Base-by-base conservation (phyloP, 495 filamentous ascomycete species). In the Penicillium paxilli region DNA sequence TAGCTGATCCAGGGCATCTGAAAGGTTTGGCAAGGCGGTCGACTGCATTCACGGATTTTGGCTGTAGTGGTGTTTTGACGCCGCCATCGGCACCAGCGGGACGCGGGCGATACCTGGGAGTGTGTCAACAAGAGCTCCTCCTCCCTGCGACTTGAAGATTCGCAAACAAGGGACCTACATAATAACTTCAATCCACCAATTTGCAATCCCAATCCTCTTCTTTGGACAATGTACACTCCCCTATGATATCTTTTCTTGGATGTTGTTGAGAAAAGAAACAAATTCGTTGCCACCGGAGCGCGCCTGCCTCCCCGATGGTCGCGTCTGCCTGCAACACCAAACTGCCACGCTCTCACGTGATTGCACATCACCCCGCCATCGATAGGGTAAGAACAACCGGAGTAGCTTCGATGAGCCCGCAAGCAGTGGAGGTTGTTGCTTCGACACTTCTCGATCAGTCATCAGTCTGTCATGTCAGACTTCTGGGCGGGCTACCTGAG, bases 401-500 rank as follows among this genome's bases (percentile, higher is more conserved):
- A 26, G 16, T 26, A 12, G 30, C 44, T 28, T 46, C 11, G 30
- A 14, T 28, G 17, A n/a, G n/a, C 40, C 40, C 40, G n/a, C 19
- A 23, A 12, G n/a, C 40, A 20, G n/a, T 42, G 40, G 17, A 42
- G 40, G n/a, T n/a, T n/a, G n/a, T n/a, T n/a, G n/a, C n/a, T 23
- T 42, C 6, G 19, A 23, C 17, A 21, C 10, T 24, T 42, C 40
- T 42, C 40, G 21, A 23, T 16, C 35, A 42, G 19, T 25, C 20
- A 26, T 21, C 28, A n/a, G n/a, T n/a, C n/a, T n/a, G 92, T 92
- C 88, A 87, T 87, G 26, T 80, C 88, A 51, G 90, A 93, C 70
- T 96, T 94, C 72, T 92, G 86, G 87, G 87, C 83, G 52, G 88
- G 91, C 59, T 96, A 96, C 70, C 72, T 93, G 58, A 90, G 87